phyloP scores from a whole-genome alignment of 257 asterid genomes.

The Plantago ovata region DNA sequence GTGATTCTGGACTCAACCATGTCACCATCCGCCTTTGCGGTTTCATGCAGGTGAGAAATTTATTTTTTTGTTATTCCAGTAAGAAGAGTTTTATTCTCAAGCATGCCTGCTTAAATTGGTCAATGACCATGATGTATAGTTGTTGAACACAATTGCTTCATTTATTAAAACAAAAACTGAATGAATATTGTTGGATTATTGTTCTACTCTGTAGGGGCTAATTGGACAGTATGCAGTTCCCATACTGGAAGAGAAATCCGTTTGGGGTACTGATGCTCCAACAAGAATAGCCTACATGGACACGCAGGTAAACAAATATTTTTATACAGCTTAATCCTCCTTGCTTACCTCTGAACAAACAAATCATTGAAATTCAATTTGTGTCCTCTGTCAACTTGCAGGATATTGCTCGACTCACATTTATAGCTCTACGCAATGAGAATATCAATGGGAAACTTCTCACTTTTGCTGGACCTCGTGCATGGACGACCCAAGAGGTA shows the following conservation, averaged over 20 bases:
- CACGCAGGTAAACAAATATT: constrained; percentile 62
- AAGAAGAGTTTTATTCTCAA: constrained; percentile 5
- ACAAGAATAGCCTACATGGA: constrained; percentile 98
- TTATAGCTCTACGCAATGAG: constrained; percentile 90
- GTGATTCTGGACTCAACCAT: constrained; percentile 76
- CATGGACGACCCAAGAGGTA: constrained; percentile 99
- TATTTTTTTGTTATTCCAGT: constrained; percentile 7
- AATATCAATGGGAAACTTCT: constrained; percentile 77
- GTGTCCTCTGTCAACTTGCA: constrained; percentile 25
- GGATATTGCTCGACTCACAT: constrained; percentile 95
- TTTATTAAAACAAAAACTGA: too few relatives aligned
- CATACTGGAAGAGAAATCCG: constrained; percentile 89
- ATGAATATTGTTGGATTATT: too few relatives aligned
- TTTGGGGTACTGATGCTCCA: constrained; percentile 99
- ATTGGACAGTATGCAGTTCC: constrained; percentile 99
- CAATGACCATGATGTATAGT: too few relatives aligned
- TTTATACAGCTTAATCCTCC: neutral
- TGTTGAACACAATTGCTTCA: too few relatives aligned
- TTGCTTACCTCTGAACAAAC: constrained; percentile 9
- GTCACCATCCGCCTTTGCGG: constrained; percentile 86
- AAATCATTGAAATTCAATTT: constrained; percentile 13
- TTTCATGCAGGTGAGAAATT: constrained; percentile 82
- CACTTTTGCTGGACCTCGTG: constrained; percentile 97
- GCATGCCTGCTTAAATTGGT: neutral
- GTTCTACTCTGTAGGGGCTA: constrained; percentile 49